Evolutionary conservation across 2,329 filamentous ascomycete genomes (phyloP), one percentile per base, ranked within the genome.

Genomic region (Trichoderma citrinoviride): DNA sequence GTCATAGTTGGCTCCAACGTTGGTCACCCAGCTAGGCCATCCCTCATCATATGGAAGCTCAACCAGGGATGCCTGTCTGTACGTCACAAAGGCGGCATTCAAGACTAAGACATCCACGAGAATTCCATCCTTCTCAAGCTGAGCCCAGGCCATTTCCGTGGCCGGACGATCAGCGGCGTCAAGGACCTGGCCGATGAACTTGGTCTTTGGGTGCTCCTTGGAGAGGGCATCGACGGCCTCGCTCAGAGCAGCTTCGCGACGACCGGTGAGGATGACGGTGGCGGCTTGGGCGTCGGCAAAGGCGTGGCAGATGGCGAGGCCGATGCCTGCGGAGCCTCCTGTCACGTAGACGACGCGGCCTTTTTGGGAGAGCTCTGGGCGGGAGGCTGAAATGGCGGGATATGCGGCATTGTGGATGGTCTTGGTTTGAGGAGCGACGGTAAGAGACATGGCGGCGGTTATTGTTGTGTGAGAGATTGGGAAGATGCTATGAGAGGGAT

Each of bases 241-340:
- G 12, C 29, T 37, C 6, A 65, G 19, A 12, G 41, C 14, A 2
- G 21, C 67, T 7, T 69, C 52, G 5, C 73, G 74, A 10, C 80
- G 78, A 19, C 75, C 78, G 3, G 77, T 67, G 40, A 83, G 71
- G 29, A 77, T 74, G 50, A 82, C 71, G 5, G 70, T 72, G 2
- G 70, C 49, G 4, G 78, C 77, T 0, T 72, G 72, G 0, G 81
- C 81, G 5, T 68, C 65, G 10, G 75, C 73, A 67, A 82, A 91
- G 46, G 86, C 77, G 52, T 81, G 79, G 2, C 87, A 87, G 10
- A 89, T 83, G 1, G 86, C 84, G 65, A 85, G 83, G 3, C 89
- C 88, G 57, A 91, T 85, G 47, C 88, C 87, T 0, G 80, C 82
- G 1, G 84, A 83, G 23, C 83, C 87, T 53, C 89, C 89, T 1